Percentiles rank a stretch among this genome's conserved stretches.
These are phyloP conservation scores for Agrocybe chaxingu DNA, from an alignment of 768 basidiomycete species.

Conservation along the genomic window DNA sequence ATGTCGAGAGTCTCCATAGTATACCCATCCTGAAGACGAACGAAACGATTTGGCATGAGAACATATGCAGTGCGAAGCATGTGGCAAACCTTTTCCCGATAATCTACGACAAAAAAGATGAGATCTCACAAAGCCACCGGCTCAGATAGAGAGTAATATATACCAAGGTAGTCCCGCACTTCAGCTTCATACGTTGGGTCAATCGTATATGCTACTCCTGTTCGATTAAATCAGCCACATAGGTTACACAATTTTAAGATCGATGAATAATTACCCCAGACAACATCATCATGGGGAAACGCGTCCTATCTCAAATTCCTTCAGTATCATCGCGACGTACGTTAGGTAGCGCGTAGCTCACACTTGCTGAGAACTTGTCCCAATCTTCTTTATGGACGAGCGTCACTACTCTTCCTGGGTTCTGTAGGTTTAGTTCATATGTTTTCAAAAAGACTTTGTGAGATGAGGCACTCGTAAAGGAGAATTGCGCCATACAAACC, in stretches of 20 bases:
- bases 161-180: conserved; percentile 84
- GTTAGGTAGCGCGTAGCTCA: conserved; percentile 26
- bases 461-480: background rate
- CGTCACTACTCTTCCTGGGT: conserved; percentile 88
- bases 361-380: conserved; percentile 69
- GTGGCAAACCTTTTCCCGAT: conserved; percentile 71
- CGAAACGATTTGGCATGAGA: background rate
- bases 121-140: too few species aligned
- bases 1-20: conserved; percentile 78
- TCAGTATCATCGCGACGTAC: background rate
- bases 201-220: conserved; percentile 86
- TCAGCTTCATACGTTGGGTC: conserved; percentile 71
- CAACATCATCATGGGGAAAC: conserved; percentile 70
- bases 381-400: conserved; percentile 87
- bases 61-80: background rate
- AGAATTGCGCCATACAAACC: conserved; percentile 30
- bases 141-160: background rate
- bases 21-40: conserved; percentile 74
- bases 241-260: background rate
- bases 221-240: background rate
- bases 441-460: background rate
- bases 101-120: conserved; percentile 43
- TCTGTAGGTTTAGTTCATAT: conserved; percentile 33
- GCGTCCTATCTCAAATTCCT: conserved; percentile 43
- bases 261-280: conserved; percentile 65